Percentiles rank a stretch among this genome's conserved stretches.
Conservation (phyloP, 2,329 filamentous ascomycete genomes). For the Phialophora expanda region DNA sequence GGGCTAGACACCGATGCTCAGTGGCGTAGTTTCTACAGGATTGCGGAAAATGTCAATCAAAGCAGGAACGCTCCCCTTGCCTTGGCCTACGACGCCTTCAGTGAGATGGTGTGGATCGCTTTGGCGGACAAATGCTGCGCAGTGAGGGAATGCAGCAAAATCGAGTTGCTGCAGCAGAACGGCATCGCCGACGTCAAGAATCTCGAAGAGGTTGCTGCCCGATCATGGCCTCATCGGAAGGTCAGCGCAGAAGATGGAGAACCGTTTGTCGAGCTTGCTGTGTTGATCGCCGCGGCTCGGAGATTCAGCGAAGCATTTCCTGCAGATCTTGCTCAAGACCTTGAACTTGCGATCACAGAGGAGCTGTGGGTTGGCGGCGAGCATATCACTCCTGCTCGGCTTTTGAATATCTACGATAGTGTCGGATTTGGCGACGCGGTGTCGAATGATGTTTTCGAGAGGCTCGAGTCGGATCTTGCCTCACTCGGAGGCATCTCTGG, state of each 20-base stretch:
- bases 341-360: slow-evolving; percentile 68
- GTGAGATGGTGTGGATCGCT: slow-evolving; percentile 79
- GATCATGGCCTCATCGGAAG: slow-evolving; percentile 52
- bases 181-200: slow-evolving; percentile 48
- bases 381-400: slow-evolving; percentile 71
- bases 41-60: slow-evolving; percentile 84
- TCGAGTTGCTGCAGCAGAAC: slow-evolving; percentile 79
- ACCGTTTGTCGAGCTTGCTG: slow-evolving; percentile 59
- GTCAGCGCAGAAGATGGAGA: slow-evolving; percentile 56
- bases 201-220: slow-evolving; percentile 42
- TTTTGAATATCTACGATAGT: slow-evolving; percentile 78
- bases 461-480: slow-evolving; percentile 72
- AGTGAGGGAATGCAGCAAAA: slow-evolving; percentile 75
- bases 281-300: slow-evolving; percentile 71
- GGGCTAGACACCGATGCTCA: slow-evolving; percentile 75
- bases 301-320: slow-evolving; percentile 74
- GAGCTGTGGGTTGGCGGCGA: slow-evolving; percentile 77
- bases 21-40: slow-evolving; percentile 87
- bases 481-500: slow-evolving; percentile 61
- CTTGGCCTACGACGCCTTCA: slow-evolving; percentile 72
- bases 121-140: slow-evolving; percentile 81
- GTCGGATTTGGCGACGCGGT: slow-evolving; percentile 79
- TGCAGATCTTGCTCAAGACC: slow-evolving; percentile 70
- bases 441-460: slow-evolving; percentile 77
- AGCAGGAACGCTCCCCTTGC: slow-evolving; percentile 81